Percentiles rank a stretch among this genome's conserved stretches.
Evolutionary conservation across 2,329 filamentous ascomycete species (phyloP).

Genomic region (Fusarium redolens): DNA sequence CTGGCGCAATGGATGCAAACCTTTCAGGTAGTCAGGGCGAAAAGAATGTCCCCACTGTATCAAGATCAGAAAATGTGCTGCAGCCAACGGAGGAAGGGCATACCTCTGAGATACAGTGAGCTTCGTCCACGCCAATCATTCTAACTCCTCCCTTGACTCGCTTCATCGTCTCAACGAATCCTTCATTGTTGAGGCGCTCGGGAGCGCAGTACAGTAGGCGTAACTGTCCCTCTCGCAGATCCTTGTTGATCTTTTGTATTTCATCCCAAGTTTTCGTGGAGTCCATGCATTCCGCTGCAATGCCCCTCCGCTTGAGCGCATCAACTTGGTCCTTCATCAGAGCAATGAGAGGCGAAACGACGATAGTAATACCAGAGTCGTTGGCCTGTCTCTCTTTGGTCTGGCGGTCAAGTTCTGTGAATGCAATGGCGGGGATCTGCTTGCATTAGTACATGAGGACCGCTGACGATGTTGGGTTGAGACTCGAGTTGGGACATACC

Average conservation of each 20-base stretch:
- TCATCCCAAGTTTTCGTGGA: conserved; percentile 65
- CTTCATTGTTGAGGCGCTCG: conserved; percentile 70
- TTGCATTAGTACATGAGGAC: neutral
- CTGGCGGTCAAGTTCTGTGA: conserved; percentile 55
- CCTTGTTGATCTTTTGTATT: conserved; percentile 51
- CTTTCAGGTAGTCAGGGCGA: conserved; percentile 62
- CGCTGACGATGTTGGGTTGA: neutral
- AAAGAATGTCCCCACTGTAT: conserved; percentile 61
- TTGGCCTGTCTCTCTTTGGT: conserved; percentile 42
- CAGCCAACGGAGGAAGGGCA: neutral
- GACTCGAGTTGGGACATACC: conserved; percentile 40
- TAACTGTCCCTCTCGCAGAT: conserved; percentile 58
- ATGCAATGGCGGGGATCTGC: conserved; percentile 60
- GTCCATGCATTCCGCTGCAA: conserved; percentile 66
- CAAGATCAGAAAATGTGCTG: neutral
- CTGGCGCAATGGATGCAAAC: conserved; percentile 41
- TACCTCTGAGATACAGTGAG: conserved; percentile 65
- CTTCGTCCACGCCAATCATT: conserved; percentile 68
- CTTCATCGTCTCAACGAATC: conserved; percentile 67
- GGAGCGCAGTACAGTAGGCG: conserved; percentile 69
- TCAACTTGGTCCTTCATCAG: conserved; percentile 73
- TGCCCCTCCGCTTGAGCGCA: conserved; percentile 59
- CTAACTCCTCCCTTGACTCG: conserved; percentile 65
- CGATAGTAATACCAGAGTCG: conserved; percentile 63
- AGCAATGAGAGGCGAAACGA: conserved; percentile 67